Evolutionary conservation across 108 stramenopile genomes (phyloP), one percentile per base, ranked within the genome.

Genomic region (Ochromonas danica): DNA sequence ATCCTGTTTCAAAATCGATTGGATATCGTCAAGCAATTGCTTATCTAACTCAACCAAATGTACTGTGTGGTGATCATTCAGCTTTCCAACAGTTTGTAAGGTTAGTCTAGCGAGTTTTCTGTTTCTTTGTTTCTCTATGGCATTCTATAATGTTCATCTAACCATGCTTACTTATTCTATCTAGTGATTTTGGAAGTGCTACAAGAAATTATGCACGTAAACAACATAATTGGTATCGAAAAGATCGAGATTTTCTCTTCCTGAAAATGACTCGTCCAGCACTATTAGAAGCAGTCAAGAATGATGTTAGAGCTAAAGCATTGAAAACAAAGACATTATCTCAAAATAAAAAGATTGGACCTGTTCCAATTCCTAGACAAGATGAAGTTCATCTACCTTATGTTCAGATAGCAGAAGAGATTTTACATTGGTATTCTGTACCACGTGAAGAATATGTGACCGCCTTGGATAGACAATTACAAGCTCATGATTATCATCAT

Each of bases 11-110:
- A 22, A 85, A 91, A 57, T 93, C 95, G 0, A 98, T 98, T 65
- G 95, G 97, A 28, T 98, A 98, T 85, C 92, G 97, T n/a, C 95
- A 96, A 81, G 83, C 91, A 10, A 83, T 96, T 80, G 91, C 91
- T 14, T 98, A 96, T 82, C 87, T 98, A 28, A 67, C 6, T 67
- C 33, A 67, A 67, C 31, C 31, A 3, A 33, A 67, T 36, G 63
- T 14, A 14, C 3, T 31, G 31, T 6, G 25, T 31, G 6, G 45
- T 51, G 45, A 51, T 51, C 22, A 14, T 51, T 51, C 22, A 51
- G 63, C 63, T 10, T 67, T 67, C 31, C 6, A 35, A 10, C 6
- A 3, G 31, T 67, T 67, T 67, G 3, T 67, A 28, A 67, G 63
- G 63, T 67, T 67, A 14, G 63, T 67, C 10, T 31, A 14, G 14